phyloP scores from a whole-genome alignment of 176 grass and related monocot genomes.

The Guadua angustifolia region DNA sequence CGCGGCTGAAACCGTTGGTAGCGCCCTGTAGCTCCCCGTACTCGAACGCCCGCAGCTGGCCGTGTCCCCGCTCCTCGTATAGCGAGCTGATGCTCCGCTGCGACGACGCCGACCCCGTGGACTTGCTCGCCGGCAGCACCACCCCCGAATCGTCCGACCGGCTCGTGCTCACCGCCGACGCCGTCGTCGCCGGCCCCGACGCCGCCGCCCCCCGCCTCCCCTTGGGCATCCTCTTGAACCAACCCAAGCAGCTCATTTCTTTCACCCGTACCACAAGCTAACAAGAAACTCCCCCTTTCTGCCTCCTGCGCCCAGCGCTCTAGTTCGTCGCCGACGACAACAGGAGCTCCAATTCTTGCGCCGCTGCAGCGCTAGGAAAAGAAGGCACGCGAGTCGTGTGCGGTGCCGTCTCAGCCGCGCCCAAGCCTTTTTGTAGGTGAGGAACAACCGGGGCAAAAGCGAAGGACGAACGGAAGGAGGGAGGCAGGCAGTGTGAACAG shows the following conservation, averaged over 20 bases:
- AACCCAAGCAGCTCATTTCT: conserved; percentile 68
- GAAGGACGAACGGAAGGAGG: background rate
- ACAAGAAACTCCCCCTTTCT: background rate
- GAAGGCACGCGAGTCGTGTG: background rate
- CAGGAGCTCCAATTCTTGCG: background rate
- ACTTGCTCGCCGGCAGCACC: conserved; percentile 65
- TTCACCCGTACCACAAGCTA: background rate
- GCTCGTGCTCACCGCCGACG: conserved; percentile 67
- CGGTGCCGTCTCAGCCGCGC: background rate
- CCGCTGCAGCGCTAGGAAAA: background rate
- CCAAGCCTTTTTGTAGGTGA: background rate
- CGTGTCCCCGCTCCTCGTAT: conserved; percentile 86
- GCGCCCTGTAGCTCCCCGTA: conserved; percentile 73
- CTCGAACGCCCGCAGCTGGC: conserved; percentile 69
- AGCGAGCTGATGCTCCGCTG: conserved; percentile 75
- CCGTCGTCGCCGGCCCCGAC: background rate
- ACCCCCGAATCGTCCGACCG: conserved; percentile 66
- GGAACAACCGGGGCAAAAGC: background rate
- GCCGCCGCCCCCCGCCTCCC: background rate
- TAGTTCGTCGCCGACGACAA: background rate
- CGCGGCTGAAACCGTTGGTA: conserved; percentile 72
- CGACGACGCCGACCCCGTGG: conserved; percentile 68
- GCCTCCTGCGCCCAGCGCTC: background rate
- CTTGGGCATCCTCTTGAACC: conserved; percentile 46
- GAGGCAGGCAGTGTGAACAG: conserved; percentile 27